These are phyloP conservation scores for Psidium friedrichsthalianum DNA, from an alignment of 345 rosid species.

Conservation along the genomic window DNA sequence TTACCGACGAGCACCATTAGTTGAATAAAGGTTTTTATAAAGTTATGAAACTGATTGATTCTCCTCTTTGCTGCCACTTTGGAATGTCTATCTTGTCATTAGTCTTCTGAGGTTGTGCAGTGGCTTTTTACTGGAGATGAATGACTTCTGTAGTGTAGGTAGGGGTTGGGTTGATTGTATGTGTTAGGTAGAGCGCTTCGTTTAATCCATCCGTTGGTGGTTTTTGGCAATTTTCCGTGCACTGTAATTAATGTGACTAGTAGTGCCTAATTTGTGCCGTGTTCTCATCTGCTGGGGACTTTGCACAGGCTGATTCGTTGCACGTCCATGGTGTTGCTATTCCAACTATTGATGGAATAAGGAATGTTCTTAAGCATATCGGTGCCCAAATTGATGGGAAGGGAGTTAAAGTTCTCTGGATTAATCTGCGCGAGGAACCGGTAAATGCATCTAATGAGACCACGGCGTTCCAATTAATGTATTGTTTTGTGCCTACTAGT, in stretches of 20 bases:
- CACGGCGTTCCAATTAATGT: not conserved
- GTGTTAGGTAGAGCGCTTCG: not conserved
- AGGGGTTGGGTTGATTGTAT: not conserved
- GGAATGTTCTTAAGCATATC: slow-evolving; percentile 74
- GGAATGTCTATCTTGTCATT: not conserved
- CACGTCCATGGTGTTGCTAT: slow-evolving; percentile 92
- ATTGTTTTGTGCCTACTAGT: not conserved
- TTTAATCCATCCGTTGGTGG: not conserved
- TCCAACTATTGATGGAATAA: slow-evolving; percentile 76
- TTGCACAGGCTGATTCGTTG: slow-evolving; percentile 58
- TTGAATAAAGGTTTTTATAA: not conserved
- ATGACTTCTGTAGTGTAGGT: not conserved
- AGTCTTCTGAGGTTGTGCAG: not conserved
- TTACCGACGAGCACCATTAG: fast-evolving
- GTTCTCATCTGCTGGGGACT: not conserved
- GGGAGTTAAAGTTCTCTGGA: slow-evolving; percentile 66
- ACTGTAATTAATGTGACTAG: not conserved
- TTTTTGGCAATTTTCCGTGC: not conserved
- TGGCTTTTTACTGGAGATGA: not conserved
- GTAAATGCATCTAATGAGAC: slow-evolving; percentile 13
- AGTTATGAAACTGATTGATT: not conserved
- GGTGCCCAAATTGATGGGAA: slow-evolving; percentile 59
- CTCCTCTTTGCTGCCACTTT: not conserved
- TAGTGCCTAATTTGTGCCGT: not conserved
- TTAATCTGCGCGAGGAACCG: slow-evolving; percentile 96